Conservation (phyloP, 192 early-diverging fungal genomes). For the Backusella sp. region DNA sequence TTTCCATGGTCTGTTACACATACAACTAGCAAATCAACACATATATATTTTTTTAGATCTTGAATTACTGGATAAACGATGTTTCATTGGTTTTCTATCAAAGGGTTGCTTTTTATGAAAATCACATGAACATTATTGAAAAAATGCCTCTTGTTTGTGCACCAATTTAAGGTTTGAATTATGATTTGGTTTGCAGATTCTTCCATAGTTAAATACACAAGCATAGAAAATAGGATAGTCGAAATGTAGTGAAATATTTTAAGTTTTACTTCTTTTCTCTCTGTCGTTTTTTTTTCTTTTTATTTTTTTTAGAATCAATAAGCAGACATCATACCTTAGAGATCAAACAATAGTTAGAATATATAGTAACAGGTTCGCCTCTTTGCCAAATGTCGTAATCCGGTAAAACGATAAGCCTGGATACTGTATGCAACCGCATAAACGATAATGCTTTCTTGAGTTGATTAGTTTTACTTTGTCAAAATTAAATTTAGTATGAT, state of each 20-base stretch:
- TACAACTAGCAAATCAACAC: not conserved
- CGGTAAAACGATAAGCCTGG: constrained; percentile 6
- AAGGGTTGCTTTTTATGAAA: not conserved
- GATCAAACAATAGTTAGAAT: not conserved
- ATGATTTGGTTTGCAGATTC: not conserved
- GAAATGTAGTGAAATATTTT: not conserved
- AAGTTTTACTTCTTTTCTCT: not conserved
- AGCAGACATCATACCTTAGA: not conserved
- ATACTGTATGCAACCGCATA: not conserved
- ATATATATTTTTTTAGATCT: not conserved
- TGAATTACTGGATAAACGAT: not conserved
- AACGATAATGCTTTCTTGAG: not conserved
- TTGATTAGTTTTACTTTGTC: not conserved
- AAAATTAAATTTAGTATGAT: not conserved
- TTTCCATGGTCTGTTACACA: not conserved
- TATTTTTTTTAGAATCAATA: not conserved
- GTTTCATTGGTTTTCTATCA: constrained; percentile 7
- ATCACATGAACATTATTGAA: not conserved
- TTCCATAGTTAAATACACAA: not conserved
- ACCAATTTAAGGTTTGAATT: not conserved
- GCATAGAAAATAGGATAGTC: not conserved
- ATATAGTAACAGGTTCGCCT: not conserved
- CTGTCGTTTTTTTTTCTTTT: too few relatives aligned
- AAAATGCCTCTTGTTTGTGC: not conserved
- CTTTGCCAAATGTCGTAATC: not conserved